Base-by-base conservation (phyloP, 345 rosid genomes). In the Clarkia xantiana region DNA sequence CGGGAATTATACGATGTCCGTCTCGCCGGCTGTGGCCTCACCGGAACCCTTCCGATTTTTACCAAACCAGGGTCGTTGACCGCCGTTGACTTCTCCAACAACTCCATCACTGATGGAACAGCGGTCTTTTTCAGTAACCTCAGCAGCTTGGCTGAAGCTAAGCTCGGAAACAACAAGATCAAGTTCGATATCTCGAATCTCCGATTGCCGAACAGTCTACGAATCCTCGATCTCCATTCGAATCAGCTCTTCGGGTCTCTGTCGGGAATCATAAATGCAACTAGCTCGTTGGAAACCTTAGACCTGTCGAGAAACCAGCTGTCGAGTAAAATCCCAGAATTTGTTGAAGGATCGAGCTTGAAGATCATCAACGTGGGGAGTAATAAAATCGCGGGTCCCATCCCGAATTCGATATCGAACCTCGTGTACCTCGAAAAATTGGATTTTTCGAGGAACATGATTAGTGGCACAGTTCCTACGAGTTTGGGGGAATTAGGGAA, bases 1-100 rank as follows among this genome's bases (percentile, higher is more conserved):
- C 74, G 68, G 56, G 63, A 57, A 20, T 78, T 90, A 53, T 55
- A 84, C 44, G 78, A 70, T 52, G 84, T 86, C 44, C 75, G 71
- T 15, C 76, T 90, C 36, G 95, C 97, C 57, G 97, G 86, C 43
- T 86, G 95, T 47, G 77, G 75, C 64, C 73, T 90, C 43, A 53
- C 49, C 58, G 97, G 97, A 59, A 48, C 38, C 25, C 75, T 86
- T 38, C 94, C 97, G 1, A 76, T 58, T 62, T 75, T 90, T 55
- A 50, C 73, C 46, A 77, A 69, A 53, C 76, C 88, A 16, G 74
- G 71, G 20, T 76, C 88, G 15, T 52, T 90, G 65, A 76, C 20
- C 56, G 68, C 76, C 45, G 41, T 90, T 9, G 97, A 90, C 68
- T 71, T 90, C 4, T 90, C 97, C 11, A 63, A 72, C 54, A 90